phyloP scores from a whole-genome alignment of 2,329 filamentous ascomycete species.

The Arthrobotrys iridis region DNA sequence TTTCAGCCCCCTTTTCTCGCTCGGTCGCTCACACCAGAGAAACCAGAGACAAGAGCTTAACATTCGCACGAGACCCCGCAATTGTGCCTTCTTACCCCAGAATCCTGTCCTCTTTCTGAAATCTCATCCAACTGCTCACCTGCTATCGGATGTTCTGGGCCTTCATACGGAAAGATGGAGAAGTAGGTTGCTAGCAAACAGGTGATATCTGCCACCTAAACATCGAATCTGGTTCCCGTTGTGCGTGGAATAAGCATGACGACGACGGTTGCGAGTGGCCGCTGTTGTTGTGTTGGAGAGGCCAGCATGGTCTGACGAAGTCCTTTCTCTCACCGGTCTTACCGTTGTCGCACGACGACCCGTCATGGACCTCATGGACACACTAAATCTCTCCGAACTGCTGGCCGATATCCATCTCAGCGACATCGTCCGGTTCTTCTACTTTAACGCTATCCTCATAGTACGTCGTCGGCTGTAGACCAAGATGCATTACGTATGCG shows the following conservation, averaged over 20 bases:
- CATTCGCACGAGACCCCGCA: conserved; percentile 17
- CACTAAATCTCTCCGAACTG: background rate
- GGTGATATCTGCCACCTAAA: background rate
- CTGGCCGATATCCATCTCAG: background rate
- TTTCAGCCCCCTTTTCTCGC: conserved; percentile 17
- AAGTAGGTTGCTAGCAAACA: background rate
- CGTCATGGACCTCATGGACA: conserved; percentile 4
- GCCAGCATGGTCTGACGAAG: conserved; percentile 15
- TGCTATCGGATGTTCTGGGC: background rate
- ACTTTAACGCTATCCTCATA: conserved; percentile 46
- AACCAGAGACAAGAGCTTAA: background rate
- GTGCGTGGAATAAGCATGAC: background rate
- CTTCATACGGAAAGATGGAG: background rate
- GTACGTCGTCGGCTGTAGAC: conserved; percentile 6
- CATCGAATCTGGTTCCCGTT: background rate
- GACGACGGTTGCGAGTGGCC: background rate
- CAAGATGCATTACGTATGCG: background rate
- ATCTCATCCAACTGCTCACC: background rate
- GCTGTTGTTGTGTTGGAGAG: conserved; percentile 12
- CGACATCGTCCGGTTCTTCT: conserved; percentile 42
- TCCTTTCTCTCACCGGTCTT: background rate
- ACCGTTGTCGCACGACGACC: background rate
- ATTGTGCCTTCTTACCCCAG: conserved; percentile 22
- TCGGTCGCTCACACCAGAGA: background rate
- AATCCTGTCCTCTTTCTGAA: conserved; percentile 6